Percentiles rank a stretch among this genome's conserved stretches.
Evolutionary conservation across 805 yeast species (phyloP).

Genomic region (Candida schatavii): DNA sequence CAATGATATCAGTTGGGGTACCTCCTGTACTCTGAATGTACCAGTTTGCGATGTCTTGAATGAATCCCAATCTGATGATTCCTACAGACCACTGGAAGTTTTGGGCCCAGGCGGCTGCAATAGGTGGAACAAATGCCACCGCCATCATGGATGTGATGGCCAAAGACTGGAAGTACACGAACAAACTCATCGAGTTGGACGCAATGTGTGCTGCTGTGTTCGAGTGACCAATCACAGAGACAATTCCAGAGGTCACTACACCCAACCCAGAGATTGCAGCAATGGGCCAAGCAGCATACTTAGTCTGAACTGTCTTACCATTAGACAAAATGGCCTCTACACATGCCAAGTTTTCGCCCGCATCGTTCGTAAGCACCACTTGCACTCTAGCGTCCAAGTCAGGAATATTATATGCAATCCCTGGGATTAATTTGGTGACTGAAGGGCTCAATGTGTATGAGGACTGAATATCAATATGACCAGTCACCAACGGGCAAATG

Average conservation of each 20-base stretch:
- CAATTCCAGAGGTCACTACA: constrained; percentile 79
- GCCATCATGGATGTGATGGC: constrained; percentile 96
- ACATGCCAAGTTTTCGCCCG: constrained; percentile 70
- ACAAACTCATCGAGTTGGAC: constrained; percentile 89
- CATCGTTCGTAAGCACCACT: constrained; percentile 59
- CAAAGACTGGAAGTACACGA: constrained; percentile 89
- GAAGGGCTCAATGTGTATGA: constrained; percentile 41
- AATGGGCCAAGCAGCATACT: constrained; percentile 92
- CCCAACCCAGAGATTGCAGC: constrained; percentile 91
- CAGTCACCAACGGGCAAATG: constrained; percentile 81
- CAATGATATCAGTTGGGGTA: constrained; percentile 67
- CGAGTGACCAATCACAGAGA: constrained; percentile 84
- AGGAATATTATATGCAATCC: constrained; percentile 85
- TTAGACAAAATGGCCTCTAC: constrained; percentile 83
- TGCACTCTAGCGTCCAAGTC: constrained; percentile 90
- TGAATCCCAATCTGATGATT: constrained; percentile 68
- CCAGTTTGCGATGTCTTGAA: constrained; percentile 88
- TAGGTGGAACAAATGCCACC: constrained; percentile 88
- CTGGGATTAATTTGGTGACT: constrained; percentile 60
- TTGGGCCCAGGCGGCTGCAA: constrained; percentile 97
- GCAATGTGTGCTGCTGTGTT: constrained; percentile 96
- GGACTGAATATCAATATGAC: constrained; percentile 73
- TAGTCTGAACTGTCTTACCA: constrained; percentile 91
- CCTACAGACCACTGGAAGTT: constrained; percentile 97
- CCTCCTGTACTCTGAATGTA: constrained; percentile 96